These are phyloP conservation scores for Strigomonas galati DNA, from an alignment of 208 protist species.

Conservation along the genomic window DNA sequence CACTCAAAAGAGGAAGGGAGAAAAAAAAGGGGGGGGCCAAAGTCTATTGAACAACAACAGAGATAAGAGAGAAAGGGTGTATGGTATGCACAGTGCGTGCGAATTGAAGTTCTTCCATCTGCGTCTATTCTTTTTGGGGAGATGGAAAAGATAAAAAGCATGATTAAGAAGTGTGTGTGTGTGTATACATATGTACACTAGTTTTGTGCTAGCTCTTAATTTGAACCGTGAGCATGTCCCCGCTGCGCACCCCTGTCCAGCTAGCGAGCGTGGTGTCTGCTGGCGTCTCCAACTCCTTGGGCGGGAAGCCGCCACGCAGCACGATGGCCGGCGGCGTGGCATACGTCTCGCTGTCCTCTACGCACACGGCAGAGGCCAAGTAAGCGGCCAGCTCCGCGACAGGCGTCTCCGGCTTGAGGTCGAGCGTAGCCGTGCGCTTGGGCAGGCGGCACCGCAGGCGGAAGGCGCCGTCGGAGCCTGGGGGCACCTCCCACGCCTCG, in stretches of 20 bases:
- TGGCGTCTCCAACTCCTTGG: slow-evolving; percentile 27
- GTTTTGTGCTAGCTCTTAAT: slow-evolving; percentile 16
- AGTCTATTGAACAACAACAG: neutral
- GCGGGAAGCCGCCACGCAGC: slow-evolving; percentile 48
- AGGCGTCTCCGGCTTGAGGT: slow-evolving; percentile 53
- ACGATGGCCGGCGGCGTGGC: slow-evolving; percentile 28
- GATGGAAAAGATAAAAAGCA: neutral
- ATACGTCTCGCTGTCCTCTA: slow-evolving; percentile 27
- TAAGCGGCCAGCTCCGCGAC: slow-evolving; percentile 47
- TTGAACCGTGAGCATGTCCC: slow-evolving; percentile 61
- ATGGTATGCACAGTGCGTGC: neutral
- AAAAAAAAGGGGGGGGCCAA: neutral
- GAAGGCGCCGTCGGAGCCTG: slow-evolving; percentile 23
- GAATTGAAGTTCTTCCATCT: neutral
- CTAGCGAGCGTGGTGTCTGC: slow-evolving; percentile 19
- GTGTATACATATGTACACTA: neutral
- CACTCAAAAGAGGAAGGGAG: neutral
- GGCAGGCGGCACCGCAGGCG: slow-evolving; percentile 63
- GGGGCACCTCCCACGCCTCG: slow-evolving; percentile 17
- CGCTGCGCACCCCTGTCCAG: slow-evolving; percentile 46
- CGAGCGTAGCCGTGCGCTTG: slow-evolving; percentile 36
- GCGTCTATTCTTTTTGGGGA: neutral
- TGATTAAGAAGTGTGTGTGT: neutral
- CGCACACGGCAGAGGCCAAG: slow-evolving; percentile 55
- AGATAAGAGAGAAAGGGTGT: neutral